Evolutionary conservation across 2,329 filamentous ascomycete species (phyloP), one percentile per base, ranked within the genome.

Genomic region (Pestalotiopsis sp.): DNA sequence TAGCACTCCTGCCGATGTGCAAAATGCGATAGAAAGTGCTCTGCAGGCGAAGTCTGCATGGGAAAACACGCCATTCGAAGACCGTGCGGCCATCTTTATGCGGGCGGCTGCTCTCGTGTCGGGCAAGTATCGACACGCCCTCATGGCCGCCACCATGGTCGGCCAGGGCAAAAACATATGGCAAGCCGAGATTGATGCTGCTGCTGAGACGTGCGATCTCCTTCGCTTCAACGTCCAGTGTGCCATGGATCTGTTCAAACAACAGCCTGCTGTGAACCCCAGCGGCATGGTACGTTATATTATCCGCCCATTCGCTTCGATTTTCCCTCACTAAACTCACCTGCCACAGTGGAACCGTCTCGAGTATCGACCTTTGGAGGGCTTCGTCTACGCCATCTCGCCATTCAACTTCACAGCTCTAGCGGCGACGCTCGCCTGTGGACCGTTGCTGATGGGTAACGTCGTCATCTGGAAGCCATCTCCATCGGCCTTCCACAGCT

Each of bases 111-210:
- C 98, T 78, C 86, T 99, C 71, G 89, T 98, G 73, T 86, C 92
- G 66, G 92, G 89, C 72, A 98, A 98, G 84, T 98, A 99, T 83
- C 90, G 96, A 78, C 97, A 97, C 82, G 94, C 98, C 68, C 89
- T 99, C 75, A 97, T 98, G 93, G 95, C 96, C 7, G 90, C 94
- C 58, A 98, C 96, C 13, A 97, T 98, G 90, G 86, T 97, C 39
- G 96, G 95, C 70, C 95, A 99, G 83, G 95, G 96, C 76, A 98
- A 98, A 89, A 98, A 98, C 80, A 94, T 93, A 61, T 98, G 94
- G 94, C 95, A 99, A 82, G 95, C 95, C 17, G 95, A 99, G 86
- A 98, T 98, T 72, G 95, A 98, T 81, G 88, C 94, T 57, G 64
- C 64, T 13, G 95, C 95, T 7, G 96, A 98, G 86, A 83, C 97